Evolutionary conservation across 768 basidiomycete species (phyloP).

Genomic region (Tricholoma saponaceum): DNA sequence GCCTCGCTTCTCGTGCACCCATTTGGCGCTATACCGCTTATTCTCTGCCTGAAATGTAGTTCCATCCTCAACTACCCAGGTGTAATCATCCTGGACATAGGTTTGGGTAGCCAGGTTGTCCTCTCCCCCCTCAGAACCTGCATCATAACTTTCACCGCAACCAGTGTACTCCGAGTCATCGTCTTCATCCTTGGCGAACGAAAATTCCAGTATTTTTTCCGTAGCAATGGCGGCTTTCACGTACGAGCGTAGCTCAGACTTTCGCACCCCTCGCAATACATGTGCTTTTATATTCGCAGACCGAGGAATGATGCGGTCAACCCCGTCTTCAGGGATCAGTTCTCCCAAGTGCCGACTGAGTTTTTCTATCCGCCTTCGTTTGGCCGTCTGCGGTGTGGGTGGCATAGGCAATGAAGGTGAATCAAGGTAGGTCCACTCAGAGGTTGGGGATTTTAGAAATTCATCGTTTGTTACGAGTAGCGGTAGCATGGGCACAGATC

Average conservation of each 20-base stretch:
- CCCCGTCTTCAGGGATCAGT: constrained; percentile 17
- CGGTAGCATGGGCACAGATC: neutral
- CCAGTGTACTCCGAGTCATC: constrained; percentile 1
- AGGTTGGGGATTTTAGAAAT: neutral
- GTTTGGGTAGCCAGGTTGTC: neutral
- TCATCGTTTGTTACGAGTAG: neutral
- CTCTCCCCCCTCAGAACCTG: constrained; percentile 8
- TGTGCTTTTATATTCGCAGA: neutral
- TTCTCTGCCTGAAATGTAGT: constrained; percentile 7
- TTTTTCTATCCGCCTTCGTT: constrained; percentile 24
- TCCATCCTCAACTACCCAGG: constrained; percentile 11
- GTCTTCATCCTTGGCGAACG: constrained; percentile 9
- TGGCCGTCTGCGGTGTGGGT: constrained; percentile 25
- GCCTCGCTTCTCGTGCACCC: constrained; percentile 38
- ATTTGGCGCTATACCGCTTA: constrained; percentile 26
- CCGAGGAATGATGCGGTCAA: neutral
- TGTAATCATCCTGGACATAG: constrained; percentile 10
- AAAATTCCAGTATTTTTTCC: constrained; percentile 10
- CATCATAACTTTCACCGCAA: neutral
- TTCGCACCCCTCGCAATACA: neutral
- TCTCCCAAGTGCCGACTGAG: constrained; percentile 31
- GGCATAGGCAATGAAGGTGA: constrained; percentile 12
- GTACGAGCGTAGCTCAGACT: constrained; percentile 2
- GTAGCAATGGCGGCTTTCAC: constrained; percentile 7
- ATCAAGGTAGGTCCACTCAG: constrained; percentile 4